Evolutionary conservation across 805 yeast species (phyloP), one percentile per base, ranked within the genome.

Genomic region (Cyberlindnera japonica): DNA sequence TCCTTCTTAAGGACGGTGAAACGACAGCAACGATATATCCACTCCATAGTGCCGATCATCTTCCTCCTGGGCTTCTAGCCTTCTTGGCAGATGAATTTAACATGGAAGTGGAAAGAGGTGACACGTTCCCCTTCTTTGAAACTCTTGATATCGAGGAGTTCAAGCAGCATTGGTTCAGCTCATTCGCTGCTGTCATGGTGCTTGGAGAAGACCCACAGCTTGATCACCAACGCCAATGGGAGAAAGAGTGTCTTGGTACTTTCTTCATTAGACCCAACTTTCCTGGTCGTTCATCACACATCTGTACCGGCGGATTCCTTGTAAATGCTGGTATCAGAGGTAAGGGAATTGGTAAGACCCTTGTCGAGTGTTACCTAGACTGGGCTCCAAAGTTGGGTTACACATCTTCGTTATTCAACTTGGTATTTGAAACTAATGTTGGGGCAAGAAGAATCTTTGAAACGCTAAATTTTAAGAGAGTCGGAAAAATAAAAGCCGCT

Each of bases 1-100:
- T 88, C 2, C 64, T 88, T 11, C 68, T 89, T 20, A 83, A 85
- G 55, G 96, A 90, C 61, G 88, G 91, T 14, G 93, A 86, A 50
- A 89, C 97, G 2, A 79, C 90, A 1, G 97, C 97, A 2, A 90
- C 97, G 4, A 81, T 93, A 44, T 88, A 87, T 57, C 98, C 99
- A 4, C 75, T 91, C 12, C 72, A 78, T 43, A 74, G 77, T 21
- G 70, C 80, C 1, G 72, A 72, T 19, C 79, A 80, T 41, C 66
- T 91, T 11, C 98, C 98, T 0, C 75, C 77, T 2, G 91, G 88
- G 0, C 67, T 91, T 20, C 61, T 88, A 28, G 83, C 84, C 15
- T 90, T 91, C 56, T 60, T 91, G 30, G 79, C 91, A 47, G 97
- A 90, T 58, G 98, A 93, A 63, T 86, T 85, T 65, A 91, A 91